These are phyloP conservation scores for Aphanomyces cochlioides DNA, from an alignment of 352 stramenopile genomes.

Conservation along the genomic window DNA sequence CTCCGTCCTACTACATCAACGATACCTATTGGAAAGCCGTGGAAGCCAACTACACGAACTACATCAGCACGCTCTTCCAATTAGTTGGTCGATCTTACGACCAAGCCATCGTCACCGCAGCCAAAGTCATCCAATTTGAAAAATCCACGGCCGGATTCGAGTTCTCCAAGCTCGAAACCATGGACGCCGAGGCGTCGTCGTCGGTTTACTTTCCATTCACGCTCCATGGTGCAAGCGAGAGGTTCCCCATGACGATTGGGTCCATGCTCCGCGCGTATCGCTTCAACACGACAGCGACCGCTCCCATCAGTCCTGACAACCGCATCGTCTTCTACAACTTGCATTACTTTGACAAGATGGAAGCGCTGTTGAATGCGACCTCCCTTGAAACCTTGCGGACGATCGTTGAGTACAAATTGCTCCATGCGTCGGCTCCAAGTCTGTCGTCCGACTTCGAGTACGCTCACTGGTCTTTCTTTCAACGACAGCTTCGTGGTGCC, in stretches of 20 bases:
- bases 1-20: neutral
- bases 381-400: neutral
- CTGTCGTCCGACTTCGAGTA: neutral
- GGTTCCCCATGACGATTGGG: conserved; percentile 17
- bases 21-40: conserved; percentile 41
- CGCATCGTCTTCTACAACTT: conserved; percentile 43
- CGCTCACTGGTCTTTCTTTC: conserved; percentile 42
- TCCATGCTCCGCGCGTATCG: neutral
- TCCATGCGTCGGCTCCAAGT: conserved; percentile 3
- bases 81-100: conserved; percentile 35
- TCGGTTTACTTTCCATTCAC: conserved; percentile 18
- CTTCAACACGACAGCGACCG: conserved; percentile 16
- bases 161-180: neutral
- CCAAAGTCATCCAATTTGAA: conserved; percentile 43
- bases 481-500: conserved; percentile 38
- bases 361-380: neutral
- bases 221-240: conserved; percentile 53
- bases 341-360: conserved; percentile 20
- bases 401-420: conserved; percentile 9
- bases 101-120: conserved; percentile 21
- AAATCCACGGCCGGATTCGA: conserved; percentile 3
- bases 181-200: neutral
- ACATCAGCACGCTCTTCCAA: conserved; percentile 33
- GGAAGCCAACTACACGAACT: conserved; percentile 37
- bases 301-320: neutral